phyloP scores from a whole-genome alignment of 179 eudicot genomes.

The Silene coronaria region DNA sequence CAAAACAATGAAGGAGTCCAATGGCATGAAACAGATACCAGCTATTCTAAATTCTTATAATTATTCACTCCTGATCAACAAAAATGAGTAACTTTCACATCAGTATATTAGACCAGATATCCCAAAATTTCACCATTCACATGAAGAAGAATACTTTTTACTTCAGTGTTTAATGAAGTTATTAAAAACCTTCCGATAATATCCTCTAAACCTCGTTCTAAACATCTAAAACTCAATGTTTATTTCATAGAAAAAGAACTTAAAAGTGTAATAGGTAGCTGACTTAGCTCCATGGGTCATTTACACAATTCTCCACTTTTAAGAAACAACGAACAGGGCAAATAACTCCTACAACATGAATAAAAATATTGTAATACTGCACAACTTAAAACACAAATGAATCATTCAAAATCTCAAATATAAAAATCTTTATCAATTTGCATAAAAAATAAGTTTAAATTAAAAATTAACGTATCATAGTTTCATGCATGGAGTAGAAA shows the following conservation, averaged over 20 bases:
- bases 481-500: background rate
- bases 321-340: background rate
- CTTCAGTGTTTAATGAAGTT: background rate
- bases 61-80: background rate
- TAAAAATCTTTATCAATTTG: background rate
- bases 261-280: background rate
- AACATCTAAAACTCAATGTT: background rate
- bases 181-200: background rate
- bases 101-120: background rate
- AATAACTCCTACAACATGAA: background rate
- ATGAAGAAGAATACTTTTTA: background rate
- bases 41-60: background rate
- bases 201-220: background rate
- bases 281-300: background rate
- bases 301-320: background rate
- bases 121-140: background rate
- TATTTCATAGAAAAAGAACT: background rate
- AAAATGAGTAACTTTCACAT: background rate
- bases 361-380: background rate
- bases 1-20: slow-evolving; percentile 5
- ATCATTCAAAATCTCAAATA: background rate
- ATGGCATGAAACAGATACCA: background rate
- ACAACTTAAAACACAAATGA: background rate
- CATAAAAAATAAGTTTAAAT: background rate
- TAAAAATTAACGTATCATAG: background rate